These are phyloP conservation scores for Lippia alba DNA, from an alignment of 305 asterid genomes.

Conservation along the genomic window DNA sequence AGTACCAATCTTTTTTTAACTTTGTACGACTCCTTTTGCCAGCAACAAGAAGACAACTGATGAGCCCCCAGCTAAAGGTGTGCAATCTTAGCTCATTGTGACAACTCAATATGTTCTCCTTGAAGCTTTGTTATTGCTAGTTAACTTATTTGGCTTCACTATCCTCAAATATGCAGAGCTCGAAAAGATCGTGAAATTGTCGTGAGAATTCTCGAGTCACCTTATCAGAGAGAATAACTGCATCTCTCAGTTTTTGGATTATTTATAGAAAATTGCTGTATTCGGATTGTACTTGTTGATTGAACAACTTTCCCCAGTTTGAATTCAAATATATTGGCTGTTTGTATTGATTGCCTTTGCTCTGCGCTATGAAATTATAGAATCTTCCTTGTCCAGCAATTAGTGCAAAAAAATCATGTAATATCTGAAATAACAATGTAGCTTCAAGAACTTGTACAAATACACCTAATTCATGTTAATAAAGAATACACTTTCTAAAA, in stretches of 20 bases:
- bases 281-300: background rate
- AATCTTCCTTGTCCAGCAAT: background rate
- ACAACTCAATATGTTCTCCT: too few species aligned
- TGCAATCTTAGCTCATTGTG: background rate
- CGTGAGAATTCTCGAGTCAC: background rate
- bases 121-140: too few species aligned
- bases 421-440: background rate
- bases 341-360: background rate
- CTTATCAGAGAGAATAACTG: background rate
- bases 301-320: background rate
- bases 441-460: background rate
- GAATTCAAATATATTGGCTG: slow-evolving; percentile 6
- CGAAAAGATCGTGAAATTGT: slow-evolving; percentile 28
- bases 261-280: background rate
- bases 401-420: too few species aligned
- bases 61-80: slow-evolving; percentile 30
- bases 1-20: background rate
- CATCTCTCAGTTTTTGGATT: background rate
- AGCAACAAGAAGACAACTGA: slow-evolving; percentile 33
- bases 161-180: slow-evolving; percentile 17
- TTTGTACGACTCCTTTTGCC: background rate
- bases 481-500: background rate
- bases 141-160: background rate
- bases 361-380: background rate
- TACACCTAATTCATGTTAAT: background rate